phyloP scores from a whole-genome alignment of 1,284 basidiomycete species.

The Apiotrichum mycotoxinovorans region DNA sequence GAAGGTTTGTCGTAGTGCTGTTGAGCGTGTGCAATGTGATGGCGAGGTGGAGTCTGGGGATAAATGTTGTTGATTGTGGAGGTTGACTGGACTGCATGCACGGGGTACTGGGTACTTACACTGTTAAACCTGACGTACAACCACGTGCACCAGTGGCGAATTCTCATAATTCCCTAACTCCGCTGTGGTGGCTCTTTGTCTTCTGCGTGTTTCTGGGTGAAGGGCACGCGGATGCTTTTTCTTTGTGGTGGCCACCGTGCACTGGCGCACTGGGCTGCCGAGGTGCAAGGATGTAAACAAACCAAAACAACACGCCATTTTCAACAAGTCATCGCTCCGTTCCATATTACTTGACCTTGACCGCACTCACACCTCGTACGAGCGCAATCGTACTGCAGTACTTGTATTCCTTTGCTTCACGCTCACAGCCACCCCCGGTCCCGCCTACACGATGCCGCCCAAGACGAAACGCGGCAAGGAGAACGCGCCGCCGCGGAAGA shows the following conservation, averaged over 20 bases:
- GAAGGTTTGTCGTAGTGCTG: too few species aligned
- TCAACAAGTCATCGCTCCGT: too few species aligned
- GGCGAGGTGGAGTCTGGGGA: neutral
- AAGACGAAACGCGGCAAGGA: conserved; percentile 16
- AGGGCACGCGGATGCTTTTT: neutral
- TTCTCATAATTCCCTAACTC: neutral
- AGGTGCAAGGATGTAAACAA: conserved; percentile 5
- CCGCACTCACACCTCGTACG: too few species aligned
- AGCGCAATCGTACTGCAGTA: too few species aligned
- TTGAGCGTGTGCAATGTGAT: neutral
- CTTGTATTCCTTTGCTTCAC: too few species aligned
- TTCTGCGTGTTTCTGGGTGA: neutral
- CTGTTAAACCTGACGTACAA: conserved; percentile 18
- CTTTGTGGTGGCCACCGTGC: neutral
- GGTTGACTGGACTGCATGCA: neutral
- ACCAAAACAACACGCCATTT: neutral
- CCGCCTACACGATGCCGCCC: neutral
- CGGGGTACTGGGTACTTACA: neutral
- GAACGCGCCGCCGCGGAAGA: conserved; percentile 9
- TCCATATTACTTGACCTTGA: neutral
- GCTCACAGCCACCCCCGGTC: neutral
- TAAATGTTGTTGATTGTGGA: neutral
- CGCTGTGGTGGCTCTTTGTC: neutral
- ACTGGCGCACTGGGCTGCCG: too few species aligned
- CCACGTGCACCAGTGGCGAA: conserved; percentile 2